Conservation (phyloP, 2,329 filamentous ascomycete genomes). For the Fusarium paranaense region DNA sequence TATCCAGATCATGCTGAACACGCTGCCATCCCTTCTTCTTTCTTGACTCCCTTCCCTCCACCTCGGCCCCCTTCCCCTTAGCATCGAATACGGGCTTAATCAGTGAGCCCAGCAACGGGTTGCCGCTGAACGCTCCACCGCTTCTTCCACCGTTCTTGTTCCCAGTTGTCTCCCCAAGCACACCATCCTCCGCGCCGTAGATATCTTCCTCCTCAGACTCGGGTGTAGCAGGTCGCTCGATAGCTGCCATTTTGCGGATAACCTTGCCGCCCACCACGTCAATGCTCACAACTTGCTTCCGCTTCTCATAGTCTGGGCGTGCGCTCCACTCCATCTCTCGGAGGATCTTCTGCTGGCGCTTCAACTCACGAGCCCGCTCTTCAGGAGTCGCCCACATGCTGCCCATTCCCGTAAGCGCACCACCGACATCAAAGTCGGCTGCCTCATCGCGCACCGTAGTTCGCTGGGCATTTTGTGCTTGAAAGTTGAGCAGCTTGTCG, state of each 20-base stretch:
- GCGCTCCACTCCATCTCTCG: conserved; percentile 90
- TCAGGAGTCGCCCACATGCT: conserved; percentile 85
- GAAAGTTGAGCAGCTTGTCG: conserved; percentile 83
- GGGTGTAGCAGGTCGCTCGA: conserved; percentile 69
- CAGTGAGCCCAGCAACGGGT: conserved; percentile 73
- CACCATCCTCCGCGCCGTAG: conserved; percentile 44
- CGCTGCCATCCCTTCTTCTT: conserved; percentile 64
- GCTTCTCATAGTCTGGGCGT: conserved; percentile 88
- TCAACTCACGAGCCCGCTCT: conserved; percentile 84
- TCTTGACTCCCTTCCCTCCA: conserved; percentile 55
- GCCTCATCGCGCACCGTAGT: conserved; percentile 91
- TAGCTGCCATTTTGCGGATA: conserved; percentile 75
- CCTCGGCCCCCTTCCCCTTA: conserved; percentile 62
- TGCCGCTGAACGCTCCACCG: conserved; percentile 75
- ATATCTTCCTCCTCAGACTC: conserved; percentile 56
- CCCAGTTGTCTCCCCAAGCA: conserved; percentile 49
- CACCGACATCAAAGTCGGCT: conserved; percentile 67
- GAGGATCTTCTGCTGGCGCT: conserved; percentile 85
- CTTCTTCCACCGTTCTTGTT: conserved; percentile 47
- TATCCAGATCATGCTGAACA: conserved; percentile 69
- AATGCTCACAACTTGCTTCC: conserved; percentile 84
- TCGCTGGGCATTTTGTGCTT: conserved; percentile 85
- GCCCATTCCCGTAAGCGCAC: conserved; percentile 57
- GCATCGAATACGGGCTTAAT: conserved; percentile 72
- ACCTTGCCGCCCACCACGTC: conserved; percentile 84